Conservation (phyloP, 305 asterid species). For the Caryopteris hybrid region DNA sequence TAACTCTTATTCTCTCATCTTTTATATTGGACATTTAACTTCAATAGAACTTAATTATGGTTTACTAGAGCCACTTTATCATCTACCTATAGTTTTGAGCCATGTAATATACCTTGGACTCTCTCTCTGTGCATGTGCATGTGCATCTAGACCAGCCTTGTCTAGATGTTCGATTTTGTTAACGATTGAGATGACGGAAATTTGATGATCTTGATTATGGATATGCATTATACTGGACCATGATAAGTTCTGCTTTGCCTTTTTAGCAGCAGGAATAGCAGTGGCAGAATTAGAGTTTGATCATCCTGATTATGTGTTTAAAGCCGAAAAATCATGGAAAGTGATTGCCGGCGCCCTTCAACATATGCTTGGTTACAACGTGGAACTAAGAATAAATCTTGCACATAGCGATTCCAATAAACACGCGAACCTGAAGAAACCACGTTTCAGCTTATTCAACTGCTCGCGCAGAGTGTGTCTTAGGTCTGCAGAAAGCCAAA, state of each 20-base stretch:
- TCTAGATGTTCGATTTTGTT: too few species aligned
- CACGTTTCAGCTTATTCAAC: slow-evolving; percentile 46
- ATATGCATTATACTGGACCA: neutral
- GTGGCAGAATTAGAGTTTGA: slow-evolving; percentile 65
- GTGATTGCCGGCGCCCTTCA: slow-evolving; percentile 67
- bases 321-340: slow-evolving; percentile 86
- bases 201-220: neutral
- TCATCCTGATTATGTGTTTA: slow-evolving; percentile 46
- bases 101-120: too few species aligned
- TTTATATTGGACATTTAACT: neutral
- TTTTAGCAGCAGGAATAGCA: slow-evolving; percentile 59
- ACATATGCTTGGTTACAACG: slow-evolving; percentile 46
- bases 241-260: too few species aligned
- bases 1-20: neutral
- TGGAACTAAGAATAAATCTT: slow-evolving; percentile 66
- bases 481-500: slow-evolving; percentile 32
- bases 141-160: too few species aligned
- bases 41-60: too few species aligned
- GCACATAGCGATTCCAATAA: slow-evolving; percentile 20
- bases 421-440: slow-evolving; percentile 34
- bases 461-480: slow-evolving; percentile 55
- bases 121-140: too few species aligned
- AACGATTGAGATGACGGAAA: too few species aligned
- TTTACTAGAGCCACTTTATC: too few species aligned
- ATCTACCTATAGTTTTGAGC: too few species aligned